A percentile compares a stretch with the other conserved stretches of the same genome.
Conservation (phyloP, 306 rosid species). For the Fagus sylvatica region DNA sequence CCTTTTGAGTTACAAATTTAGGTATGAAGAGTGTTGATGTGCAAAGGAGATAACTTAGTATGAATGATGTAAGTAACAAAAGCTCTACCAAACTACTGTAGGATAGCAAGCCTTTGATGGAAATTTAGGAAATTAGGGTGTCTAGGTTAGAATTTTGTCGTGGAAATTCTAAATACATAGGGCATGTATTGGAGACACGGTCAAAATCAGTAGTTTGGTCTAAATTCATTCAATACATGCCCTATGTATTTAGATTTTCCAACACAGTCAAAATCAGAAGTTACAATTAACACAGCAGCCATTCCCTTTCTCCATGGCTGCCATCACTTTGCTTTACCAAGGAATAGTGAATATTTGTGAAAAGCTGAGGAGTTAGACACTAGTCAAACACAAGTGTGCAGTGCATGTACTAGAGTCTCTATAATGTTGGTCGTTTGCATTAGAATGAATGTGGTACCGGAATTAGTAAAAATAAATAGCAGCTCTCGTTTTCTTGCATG, state of each 20-base stretch:
- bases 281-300: background rate
- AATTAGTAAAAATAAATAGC: background rate
- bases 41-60: background rate
- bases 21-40: background rate
- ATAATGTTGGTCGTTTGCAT: background rate
- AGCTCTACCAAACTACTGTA: too few relatives aligned
- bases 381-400: background rate
- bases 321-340: background rate
- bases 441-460: background rate
- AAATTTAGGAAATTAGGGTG: too few relatives aligned
- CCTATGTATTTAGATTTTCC: background rate
- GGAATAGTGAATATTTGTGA: background rate
- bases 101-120: too few relatives aligned
- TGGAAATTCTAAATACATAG: too few relatives aligned
- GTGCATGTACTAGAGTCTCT: background rate
- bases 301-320: background rate
- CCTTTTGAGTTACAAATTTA: constrained; percentile 3
- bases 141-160: too few relatives aligned
- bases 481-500: background rate
- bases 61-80: background rate
- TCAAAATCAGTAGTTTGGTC: too few relatives aligned
- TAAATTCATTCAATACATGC: background rate
- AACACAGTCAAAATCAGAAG: background rate
- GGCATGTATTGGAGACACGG: too few relatives aligned
- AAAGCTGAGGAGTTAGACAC: background rate